These are phyloP conservation scores for Rugonectria rugulosa DNA, from an alignment of 2,329 filamentous ascomycete species.

Conservation along the genomic window DNA sequence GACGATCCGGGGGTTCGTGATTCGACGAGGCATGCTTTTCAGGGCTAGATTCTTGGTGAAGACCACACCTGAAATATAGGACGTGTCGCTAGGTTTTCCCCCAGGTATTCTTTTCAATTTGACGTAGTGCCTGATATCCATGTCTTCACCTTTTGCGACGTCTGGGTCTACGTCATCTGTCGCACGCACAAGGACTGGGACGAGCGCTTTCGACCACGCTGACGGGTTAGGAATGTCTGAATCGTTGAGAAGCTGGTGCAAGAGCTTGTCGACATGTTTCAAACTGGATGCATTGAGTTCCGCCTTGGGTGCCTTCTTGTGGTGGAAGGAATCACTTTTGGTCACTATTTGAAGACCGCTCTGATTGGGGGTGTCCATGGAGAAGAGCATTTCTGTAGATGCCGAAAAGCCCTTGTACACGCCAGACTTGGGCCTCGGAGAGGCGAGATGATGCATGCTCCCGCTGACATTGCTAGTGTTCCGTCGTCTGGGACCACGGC, in stretches of 20 bases:
- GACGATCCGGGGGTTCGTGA: slow-evolving; percentile 83
- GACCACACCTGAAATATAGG: slow-evolving; percentile 95
- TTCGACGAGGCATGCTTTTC: slow-evolving; percentile 93
- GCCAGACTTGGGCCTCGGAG: slow-evolving; percentile 70
- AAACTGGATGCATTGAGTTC: slow-evolving; percentile 89
- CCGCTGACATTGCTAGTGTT: slow-evolving; percentile 87
- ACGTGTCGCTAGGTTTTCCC: slow-evolving; percentile 86
- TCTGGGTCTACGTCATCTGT: slow-evolving; percentile 96
- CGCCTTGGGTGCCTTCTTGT: slow-evolving; percentile 74
- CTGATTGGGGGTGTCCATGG: slow-evolving; percentile 54
- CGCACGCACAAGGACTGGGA: slow-evolving; percentile 88
- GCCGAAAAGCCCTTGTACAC: slow-evolving; percentile 63
- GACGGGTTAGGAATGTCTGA: slow-evolving; percentile 73
- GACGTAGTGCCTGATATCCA: slow-evolving; percentile 97
- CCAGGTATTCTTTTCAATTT: slow-evolving; percentile 97
- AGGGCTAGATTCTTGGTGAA: slow-evolving; percentile 97
- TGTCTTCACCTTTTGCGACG: slow-evolving; percentile 88
- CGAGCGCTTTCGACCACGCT: slow-evolving; percentile 88
- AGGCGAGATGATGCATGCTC: slow-evolving; percentile 71
- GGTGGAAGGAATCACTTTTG: slow-evolving; percentile 85
- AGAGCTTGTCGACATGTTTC: slow-evolving; percentile 84
- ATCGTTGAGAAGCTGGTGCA: slow-evolving; percentile 84
- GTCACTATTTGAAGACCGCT: slow-evolving; percentile 63
- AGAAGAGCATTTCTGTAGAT: slow-evolving; percentile 59
- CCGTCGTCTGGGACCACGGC: slow-evolving; percentile 72